A percentile compares a stretch with the other conserved stretches of the same genome.
phyloP scores from a whole-genome alignment of 202 grass and related monocot genomes.

The Setaria viridis region DNA sequence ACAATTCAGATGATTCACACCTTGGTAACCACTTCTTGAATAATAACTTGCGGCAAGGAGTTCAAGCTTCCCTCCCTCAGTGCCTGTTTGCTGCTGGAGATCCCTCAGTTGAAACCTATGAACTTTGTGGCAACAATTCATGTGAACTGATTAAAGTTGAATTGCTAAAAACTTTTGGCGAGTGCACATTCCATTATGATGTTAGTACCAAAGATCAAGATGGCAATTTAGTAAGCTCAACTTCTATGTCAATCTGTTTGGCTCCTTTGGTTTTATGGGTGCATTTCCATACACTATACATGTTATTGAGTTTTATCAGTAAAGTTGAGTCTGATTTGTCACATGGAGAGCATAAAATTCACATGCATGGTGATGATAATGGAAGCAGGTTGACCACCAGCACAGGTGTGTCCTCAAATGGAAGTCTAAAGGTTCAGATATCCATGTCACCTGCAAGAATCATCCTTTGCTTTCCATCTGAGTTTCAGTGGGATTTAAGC shows the following conservation, averaged over 20 bases:
- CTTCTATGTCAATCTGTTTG: conserved; percentile 67
- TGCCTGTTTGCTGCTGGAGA: conserved; percentile 55
- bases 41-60: conserved; percentile 66
- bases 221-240: conserved; percentile 56
- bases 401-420: conserved; percentile 44
- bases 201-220: conserved; percentile 69
- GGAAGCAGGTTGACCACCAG: conserved; percentile 35
- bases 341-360: conserved; percentile 46
- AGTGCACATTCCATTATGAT: conserved; percentile 68
- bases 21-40: conserved; percentile 64
- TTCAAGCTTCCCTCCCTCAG: conserved; percentile 80
- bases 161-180: conserved; percentile 79
- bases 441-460: conserved; percentile 66
- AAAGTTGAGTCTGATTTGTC: conserved; percentile 57
- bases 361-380: conserved; percentile 44
- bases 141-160: conserved; percentile 67
- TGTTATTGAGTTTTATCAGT: conserved; percentile 69
- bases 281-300: conserved; percentile 82
- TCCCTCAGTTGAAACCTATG: conserved; percentile 46
- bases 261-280: conserved; percentile 85
- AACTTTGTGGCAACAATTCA: conserved; percentile 41
- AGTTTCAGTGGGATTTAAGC: conserved; percentile 59
- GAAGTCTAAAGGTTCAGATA: conserved; percentile 67
- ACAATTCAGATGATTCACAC: conserved; percentile 46
- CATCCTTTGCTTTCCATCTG: conserved; percentile 80